Conservation (phyloP, 768 basidiomycete genomes). For the Naganishia vishniacii region DNA sequence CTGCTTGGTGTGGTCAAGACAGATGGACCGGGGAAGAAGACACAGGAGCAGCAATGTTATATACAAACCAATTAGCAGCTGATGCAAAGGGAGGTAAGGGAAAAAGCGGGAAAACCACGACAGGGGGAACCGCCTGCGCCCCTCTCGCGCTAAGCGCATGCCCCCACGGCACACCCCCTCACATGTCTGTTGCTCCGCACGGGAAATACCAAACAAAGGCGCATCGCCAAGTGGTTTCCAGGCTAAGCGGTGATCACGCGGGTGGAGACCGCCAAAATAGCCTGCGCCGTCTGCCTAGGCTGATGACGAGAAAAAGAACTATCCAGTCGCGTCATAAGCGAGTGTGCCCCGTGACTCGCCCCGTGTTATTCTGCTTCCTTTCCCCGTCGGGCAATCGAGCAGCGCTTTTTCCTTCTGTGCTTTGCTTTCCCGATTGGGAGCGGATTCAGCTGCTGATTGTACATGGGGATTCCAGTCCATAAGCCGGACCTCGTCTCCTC, state of each 20-base stretch:
- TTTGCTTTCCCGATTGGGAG: not conserved
- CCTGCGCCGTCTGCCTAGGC: not conserved
- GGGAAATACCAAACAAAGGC: not conserved
- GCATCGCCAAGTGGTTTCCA: not conserved
- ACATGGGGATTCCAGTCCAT: too few species aligned
- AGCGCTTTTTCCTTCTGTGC: too few species aligned
- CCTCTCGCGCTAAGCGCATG: constrained; percentile 2
- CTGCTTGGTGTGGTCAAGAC: not conserved
- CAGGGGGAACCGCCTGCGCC: constrained; percentile 14
- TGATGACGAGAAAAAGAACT: not conserved
- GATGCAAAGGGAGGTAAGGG: constrained; percentile 1
- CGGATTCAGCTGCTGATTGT: too few species aligned
- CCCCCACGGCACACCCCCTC: not conserved
- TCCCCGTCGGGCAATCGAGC: not conserved
- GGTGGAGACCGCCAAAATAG: not conserved
- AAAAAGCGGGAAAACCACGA: constrained; percentile 8
- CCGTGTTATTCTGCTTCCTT: not conserved
- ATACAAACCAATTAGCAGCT: not conserved
- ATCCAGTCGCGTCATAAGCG: not conserved
- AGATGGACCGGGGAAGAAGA: not conserved
- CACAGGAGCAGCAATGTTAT: constrained; percentile 1
- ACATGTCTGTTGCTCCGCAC: not conserved
- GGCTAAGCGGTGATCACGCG: not conserved
- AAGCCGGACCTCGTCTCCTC: too few species aligned
- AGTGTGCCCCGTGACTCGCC: not conserved